Percentiles rank a stretch among this genome's conserved stretches.
Conservation (phyloP, 1,284 basidiomycete species). For the Rhodotorula glutinis region DNA sequence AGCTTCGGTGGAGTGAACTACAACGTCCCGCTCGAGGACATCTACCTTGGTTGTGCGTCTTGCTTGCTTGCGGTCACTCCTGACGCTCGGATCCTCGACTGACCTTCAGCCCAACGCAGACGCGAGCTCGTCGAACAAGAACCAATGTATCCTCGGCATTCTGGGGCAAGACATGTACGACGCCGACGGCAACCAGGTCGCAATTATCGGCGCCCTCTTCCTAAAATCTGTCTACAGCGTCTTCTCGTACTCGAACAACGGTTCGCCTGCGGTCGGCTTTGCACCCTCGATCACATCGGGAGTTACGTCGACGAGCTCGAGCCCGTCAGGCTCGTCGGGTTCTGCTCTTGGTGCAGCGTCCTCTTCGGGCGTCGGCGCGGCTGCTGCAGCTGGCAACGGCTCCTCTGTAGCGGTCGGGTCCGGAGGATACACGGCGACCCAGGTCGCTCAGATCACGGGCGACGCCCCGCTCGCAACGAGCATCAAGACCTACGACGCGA, state of each 20-base stretch:
- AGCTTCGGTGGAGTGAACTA: constrained; percentile 37
- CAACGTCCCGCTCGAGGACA: constrained; percentile 35
- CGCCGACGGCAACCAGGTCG: constrained; percentile 38
- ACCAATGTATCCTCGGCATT: constrained; percentile 41
- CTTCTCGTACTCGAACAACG: constrained; percentile 37
- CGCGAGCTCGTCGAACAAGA: constrained; percentile 24
- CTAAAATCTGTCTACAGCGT: constrained; percentile 39
- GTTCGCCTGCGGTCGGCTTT: constrained; percentile 37
- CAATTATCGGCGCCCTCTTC: constrained; percentile 41
- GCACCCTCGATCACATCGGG: constrained; percentile 30
- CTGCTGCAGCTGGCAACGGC: background rate
- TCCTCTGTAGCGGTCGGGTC: background rate
- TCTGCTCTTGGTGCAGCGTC: constrained; percentile 5
- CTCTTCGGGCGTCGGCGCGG: constrained; percentile 1
- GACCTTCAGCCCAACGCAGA: background rate
- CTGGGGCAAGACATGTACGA: constrained; percentile 39
- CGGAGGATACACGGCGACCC: constrained; percentile 15
- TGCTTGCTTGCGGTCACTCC: too few relatives aligned
- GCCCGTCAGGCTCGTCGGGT: background rate
- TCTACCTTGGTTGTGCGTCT: constrained; percentile 29
- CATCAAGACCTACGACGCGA: constrained; percentile 6
- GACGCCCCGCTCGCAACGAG: constrained; percentile 9
- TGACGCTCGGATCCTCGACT: background rate
- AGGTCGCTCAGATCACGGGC: constrained; percentile 15
- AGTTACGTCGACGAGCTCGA: background rate